These are phyloP conservation scores for Calonectria leucothoes DNA, from an alignment of 2,329 filamentous ascomycete species.

Conservation along the genomic window DNA sequence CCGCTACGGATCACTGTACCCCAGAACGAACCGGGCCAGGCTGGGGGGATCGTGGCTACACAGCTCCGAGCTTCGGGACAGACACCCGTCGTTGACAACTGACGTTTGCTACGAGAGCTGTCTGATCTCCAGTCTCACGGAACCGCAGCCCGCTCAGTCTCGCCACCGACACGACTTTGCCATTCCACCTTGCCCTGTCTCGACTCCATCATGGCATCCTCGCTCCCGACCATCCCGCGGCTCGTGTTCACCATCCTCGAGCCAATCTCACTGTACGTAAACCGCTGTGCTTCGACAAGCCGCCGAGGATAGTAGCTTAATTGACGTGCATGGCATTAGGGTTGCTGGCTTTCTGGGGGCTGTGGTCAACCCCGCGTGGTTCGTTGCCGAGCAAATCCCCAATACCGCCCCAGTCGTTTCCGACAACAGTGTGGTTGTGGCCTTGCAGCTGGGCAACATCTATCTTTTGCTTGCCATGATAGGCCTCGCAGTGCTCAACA, in stretches of 20 bases:
- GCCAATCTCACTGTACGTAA: slow-evolving; percentile 73
- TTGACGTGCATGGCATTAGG: slow-evolving; percentile 50
- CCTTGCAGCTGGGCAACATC: slow-evolving; percentile 76
- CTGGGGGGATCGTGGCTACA: background rate
- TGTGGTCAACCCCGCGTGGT: slow-evolving; percentile 68
- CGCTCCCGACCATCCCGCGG: slow-evolving; percentile 72
- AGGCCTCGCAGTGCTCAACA: slow-evolving; percentile 72
- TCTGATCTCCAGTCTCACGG: background rate
- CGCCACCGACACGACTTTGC: background rate
- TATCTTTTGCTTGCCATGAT: slow-evolving; percentile 75
- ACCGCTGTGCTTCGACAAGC: background rate
- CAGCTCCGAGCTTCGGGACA: slow-evolving; percentile 2
- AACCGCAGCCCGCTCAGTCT: background rate
- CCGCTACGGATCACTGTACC: background rate
- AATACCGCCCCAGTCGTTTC: slow-evolving; percentile 49
- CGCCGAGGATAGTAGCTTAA: background rate
- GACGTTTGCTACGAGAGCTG: background rate
- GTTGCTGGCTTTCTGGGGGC: slow-evolving; percentile 69
- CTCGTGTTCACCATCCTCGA: slow-evolving; percentile 76
- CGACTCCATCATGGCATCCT: slow-evolving; percentile 63
- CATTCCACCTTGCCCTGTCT: background rate
- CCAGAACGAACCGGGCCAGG: background rate
- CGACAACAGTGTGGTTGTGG: slow-evolving; percentile 65
- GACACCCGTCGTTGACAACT: background rate
- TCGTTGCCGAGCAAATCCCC: slow-evolving; percentile 71